phyloP scores from a whole-genome alignment of 2,329 filamentous ascomycete species.

The Niveomyces coronatus region DNA sequence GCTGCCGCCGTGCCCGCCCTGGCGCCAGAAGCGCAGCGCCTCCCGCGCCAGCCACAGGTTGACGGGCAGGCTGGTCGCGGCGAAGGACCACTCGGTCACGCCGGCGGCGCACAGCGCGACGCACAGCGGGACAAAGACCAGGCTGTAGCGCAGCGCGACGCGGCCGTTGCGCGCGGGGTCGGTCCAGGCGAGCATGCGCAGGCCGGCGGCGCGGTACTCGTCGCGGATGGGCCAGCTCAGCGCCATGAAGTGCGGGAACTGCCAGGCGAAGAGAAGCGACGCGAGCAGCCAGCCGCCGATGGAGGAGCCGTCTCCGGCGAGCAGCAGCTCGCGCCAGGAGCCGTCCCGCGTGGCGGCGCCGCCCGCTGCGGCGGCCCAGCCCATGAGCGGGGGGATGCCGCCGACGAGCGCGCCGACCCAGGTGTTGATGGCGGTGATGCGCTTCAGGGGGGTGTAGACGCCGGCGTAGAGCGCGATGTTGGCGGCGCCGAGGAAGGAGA shows the following conservation, averaged over 20 bases:
- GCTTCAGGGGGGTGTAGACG: constrained; percentile 86
- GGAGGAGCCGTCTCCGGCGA: constrained; percentile 50
- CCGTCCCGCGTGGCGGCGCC: constrained; percentile 70
- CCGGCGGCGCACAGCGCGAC: constrained; percentile 66
- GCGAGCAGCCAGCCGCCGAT: constrained; percentile 85
- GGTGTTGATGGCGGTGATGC: constrained; percentile 77
- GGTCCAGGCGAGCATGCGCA: constrained; percentile 72
- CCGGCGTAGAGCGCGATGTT: constrained; percentile 90
- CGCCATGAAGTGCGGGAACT: constrained; percentile 97
- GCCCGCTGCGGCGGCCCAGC: constrained; percentile 90
- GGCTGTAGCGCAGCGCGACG: constrained; percentile 77
- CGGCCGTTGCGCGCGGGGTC: constrained; percentile 78
- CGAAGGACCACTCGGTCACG: constrained; percentile 79
- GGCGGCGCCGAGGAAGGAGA: constrained; percentile 69
- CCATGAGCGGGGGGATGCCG: constrained; percentile 92
- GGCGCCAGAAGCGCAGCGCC: constrained; percentile 71
- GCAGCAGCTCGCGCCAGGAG: constrained; percentile 67
- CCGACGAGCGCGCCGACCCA: constrained; percentile 92
- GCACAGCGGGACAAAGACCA: constrained; percentile 81
- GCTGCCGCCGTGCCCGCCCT: constrained; percentile 66
- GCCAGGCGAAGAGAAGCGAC: constrained; percentile 81
- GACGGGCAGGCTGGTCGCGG: constrained; percentile 67
- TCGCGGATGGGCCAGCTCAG: constrained; percentile 80
- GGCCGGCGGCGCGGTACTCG: constrained; percentile 67
- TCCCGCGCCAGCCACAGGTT: constrained; percentile 80